Base-by-base conservation (phyloP, 2,329 filamentous ascomycete species). In the Penicillium sp. region DNA sequence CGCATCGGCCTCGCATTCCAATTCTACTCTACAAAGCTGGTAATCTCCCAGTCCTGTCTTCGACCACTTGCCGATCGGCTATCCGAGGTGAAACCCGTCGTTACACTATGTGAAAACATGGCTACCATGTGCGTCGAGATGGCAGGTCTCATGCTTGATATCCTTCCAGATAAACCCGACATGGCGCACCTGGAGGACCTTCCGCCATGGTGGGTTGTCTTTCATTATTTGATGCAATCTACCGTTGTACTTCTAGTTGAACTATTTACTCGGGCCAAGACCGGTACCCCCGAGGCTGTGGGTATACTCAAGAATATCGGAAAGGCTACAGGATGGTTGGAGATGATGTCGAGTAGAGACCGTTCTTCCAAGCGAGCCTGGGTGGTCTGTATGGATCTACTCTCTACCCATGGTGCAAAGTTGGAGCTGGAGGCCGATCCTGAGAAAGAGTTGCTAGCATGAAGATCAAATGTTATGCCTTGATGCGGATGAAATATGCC, bases 11-110 rank as follows among this genome's bases (percentile, higher is more conserved):
- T 80, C 13, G 77, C 70, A 4, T 75, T 79, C 57, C 67, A 67
- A 48, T 79, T 75, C 62, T 77, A 78, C 54, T 76, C 75, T 53
- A 71, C 72, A n/a, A 77, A 75, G 50, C 69, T 77, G 43, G 67
- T 77, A 9, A 73, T 78, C 25, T 68, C 75, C 39, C 76, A 78
- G 48, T 77, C 78, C 33, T 79, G 75, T 55, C 71, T 79, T 11
- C 76, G 72, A 51, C 72, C 71, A 13, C 59, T 73, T n/a, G 69
- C 33, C 67, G 70, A 25, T 58, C 69, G 5, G 39, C 19, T 23
- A 3, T 42, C 19, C 11, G n/a, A 7, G 39, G 19, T 23, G 19
- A 23, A 42, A 13, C 11, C 39, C 10, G 11, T 42, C 5, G 11
- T 23, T 3, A 13, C 10, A 9, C 19, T 42, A 14, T 42, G 39